Conservation (phyloP, 768 basidiomycete species). For the Hypholoma sublateritium region DNA sequence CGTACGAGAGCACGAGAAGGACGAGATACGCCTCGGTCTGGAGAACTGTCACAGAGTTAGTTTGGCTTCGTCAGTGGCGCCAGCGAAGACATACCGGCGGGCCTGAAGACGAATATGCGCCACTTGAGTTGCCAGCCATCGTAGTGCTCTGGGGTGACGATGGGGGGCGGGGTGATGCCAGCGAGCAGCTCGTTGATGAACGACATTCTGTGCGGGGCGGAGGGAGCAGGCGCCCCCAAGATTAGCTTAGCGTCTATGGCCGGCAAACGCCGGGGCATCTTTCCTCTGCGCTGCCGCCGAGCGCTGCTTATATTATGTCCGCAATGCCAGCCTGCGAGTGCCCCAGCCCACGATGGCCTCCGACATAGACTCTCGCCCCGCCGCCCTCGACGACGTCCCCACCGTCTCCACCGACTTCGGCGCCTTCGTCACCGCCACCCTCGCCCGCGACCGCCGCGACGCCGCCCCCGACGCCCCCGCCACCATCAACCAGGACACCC, state of each 20-base stretch:
- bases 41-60: slow-evolving; percentile 46
- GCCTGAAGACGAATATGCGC: slow-evolving; percentile 78
- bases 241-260: neutral
- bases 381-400: slow-evolving; percentile 15
- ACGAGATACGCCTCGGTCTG: slow-evolving; percentile 62
- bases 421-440: slow-evolving; percentile 53
- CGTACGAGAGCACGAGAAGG: slow-evolving; percentile 52
- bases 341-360: slow-evolving; percentile 14
- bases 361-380: slow-evolving; percentile 11
- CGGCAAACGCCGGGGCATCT: neutral
- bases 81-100: slow-evolving; percentile 53
- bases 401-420: slow-evolving; percentile 54
- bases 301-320: neutral
- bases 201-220: slow-evolving; percentile 8
- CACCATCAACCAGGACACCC: slow-evolving; percentile 57
- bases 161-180: slow-evolving; percentile 56
- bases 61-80: neutral
- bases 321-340: neutral
- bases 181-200: slow-evolving; percentile 34
- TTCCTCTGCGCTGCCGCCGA: neutral
- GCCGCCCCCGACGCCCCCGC: slow-evolving; percentile 5
- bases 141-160: slow-evolving; percentile 57
- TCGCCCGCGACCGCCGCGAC: slow-evolving; percentile 34
- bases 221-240: neutral
- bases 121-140: slow-evolving; percentile 74